A percentile compares a stretch with the other conserved stretches of the same genome.
These are phyloP conservation scores for Cyberlindnera amylophila DNA, from an alignment of 805 yeast genomes.

Conservation along the genomic window DNA sequence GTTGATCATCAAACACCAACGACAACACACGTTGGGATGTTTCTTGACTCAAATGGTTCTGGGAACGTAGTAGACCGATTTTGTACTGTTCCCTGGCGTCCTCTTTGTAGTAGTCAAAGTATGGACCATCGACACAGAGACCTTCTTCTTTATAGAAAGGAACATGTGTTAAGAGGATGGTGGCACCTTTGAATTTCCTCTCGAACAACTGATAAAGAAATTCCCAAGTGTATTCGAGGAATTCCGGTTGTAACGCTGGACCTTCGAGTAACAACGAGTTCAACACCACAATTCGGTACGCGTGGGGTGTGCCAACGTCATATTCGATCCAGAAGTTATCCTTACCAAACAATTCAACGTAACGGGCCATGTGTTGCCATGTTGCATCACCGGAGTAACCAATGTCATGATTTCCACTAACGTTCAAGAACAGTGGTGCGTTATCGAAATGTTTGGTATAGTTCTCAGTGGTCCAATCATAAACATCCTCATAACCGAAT, in stretches of 20 bases:
- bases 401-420: conserved; percentile 94
- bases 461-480: conserved; percentile 57
- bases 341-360: conserved; percentile 68
- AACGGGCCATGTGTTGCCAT: conserved; percentile 84
- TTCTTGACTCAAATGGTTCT: conserved; percentile 74
- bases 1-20: conserved; percentile 61
- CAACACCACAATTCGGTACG: conserved; percentile 88
- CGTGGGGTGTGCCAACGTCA: conserved; percentile 55
- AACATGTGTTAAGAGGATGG: conserved; percentile 81
- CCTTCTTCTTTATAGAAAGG: conserved; percentile 85
- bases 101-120: conserved; percentile 53
- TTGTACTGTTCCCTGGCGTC: conserved; percentile 62
- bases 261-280: conserved; percentile 86
- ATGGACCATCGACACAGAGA: conserved; percentile 84
- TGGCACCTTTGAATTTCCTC: conserved; percentile 65
- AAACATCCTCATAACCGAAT: conserved; percentile 55
- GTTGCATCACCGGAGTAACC: conserved; percentile 96
- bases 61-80: conserved; percentile 70
- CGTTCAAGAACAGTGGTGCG: conserved; percentile 70
- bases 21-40: conserved; percentile 65
- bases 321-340: conserved; percentile 81
- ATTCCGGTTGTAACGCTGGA: conserved; percentile 76
- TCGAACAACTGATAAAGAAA: conserved; percentile 61
- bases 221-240: conserved; percentile 62
- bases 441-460: conserved; percentile 31